These are phyloP conservation scores for Plasmodium sp. DNA, from an alignment of 169 alveolate genomes.

Conservation along the genomic window DNA sequence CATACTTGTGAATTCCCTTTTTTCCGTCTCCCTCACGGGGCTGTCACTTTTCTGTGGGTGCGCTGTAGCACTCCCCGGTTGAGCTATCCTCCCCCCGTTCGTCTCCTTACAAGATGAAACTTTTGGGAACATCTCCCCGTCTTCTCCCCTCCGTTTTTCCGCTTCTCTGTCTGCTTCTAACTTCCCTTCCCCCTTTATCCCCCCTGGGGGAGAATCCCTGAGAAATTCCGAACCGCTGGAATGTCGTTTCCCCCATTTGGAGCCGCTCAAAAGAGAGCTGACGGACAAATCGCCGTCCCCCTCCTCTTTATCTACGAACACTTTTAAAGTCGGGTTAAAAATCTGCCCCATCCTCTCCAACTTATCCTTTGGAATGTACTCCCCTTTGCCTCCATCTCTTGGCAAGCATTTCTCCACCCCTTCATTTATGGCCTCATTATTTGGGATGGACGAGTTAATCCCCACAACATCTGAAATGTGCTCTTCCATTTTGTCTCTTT, in stretches of 20 bases:
- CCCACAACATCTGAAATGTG: constrained; percentile 54
- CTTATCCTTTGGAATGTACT: not conserved
- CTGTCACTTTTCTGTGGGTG: not conserved
- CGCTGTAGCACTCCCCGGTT: not conserved
- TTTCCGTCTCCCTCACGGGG: not conserved
- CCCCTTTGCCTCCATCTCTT: not conserved
- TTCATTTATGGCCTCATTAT: constrained; percentile 36
- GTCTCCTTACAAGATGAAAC: not conserved
- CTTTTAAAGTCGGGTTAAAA: constrained; percentile 39
- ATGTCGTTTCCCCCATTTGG: not conserved
- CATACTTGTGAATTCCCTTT: not conserved
- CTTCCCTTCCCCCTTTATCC: not conserved
- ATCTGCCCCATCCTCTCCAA: constrained; percentile 29
- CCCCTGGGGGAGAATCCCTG: not conserved
- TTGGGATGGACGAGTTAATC: constrained; percentile 14
- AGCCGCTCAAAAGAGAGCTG: not conserved
- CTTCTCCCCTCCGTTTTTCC: not conserved
- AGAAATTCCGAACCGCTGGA: not conserved
- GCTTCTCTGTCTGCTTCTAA: not conserved
- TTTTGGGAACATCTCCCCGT: not conserved
- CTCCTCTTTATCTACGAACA: constrained; percentile 18
- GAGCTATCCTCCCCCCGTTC: not conserved
- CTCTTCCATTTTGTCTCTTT: constrained; percentile 35
- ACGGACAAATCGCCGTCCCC: not conserved
- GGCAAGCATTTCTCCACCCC: not conserved